phyloP scores from a whole-genome alignment of 148 eudicot species.

The Selenicereus undatus region DNA sequence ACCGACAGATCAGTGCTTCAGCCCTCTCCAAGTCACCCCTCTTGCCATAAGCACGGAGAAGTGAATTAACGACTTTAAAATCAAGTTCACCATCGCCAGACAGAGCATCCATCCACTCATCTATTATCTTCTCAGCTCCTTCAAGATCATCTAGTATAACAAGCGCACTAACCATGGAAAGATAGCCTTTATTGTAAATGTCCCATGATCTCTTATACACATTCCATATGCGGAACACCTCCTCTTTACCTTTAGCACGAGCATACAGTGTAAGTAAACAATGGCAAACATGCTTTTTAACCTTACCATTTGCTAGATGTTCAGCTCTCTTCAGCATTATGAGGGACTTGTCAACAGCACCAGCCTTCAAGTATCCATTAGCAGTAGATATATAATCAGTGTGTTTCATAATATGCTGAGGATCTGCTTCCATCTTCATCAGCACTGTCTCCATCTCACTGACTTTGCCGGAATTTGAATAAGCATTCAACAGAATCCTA shows the following conservation, averaged over 20 bases:
- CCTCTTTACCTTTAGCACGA: slow-evolving; percentile 33
- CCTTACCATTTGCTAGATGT: slow-evolving; percentile 17
- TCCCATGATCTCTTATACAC: slow-evolving; percentile 25
- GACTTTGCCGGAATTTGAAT: slow-evolving; percentile 26
- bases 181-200: slow-evolving; percentile 26
- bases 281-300: slow-evolving; percentile 30
- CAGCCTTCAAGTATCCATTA: slow-evolving; percentile 37
- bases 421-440: slow-evolving; percentile 39
- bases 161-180: slow-evolving; percentile 35
- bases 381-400: slow-evolving; percentile 29
- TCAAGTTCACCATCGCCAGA: slow-evolving; percentile 3
- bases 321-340: slow-evolving; percentile 35
- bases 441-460: slow-evolving; percentile 37
- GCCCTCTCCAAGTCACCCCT: slow-evolving; percentile 37
- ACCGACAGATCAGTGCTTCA: slow-evolving; percentile 21
- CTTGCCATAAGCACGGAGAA: slow-evolving; percentile 30
- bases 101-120: slow-evolving; percentile 20
- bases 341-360: slow-evolving; percentile 24
- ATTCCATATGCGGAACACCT: slow-evolving; percentile 38
- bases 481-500: slow-evolving; percentile 31
- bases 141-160: slow-evolving; percentile 38
- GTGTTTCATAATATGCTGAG: slow-evolving; percentile 21
- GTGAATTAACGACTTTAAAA: slow-evolving; percentile 23
- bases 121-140: slow-evolving; percentile 30
- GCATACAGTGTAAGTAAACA: slow-evolving; percentile 31